A percentile compares a stretch with the other conserved stretches of the same genome.
Conservation (phyloP, 345 rosid species). For the Sonneratia alba region DNA sequence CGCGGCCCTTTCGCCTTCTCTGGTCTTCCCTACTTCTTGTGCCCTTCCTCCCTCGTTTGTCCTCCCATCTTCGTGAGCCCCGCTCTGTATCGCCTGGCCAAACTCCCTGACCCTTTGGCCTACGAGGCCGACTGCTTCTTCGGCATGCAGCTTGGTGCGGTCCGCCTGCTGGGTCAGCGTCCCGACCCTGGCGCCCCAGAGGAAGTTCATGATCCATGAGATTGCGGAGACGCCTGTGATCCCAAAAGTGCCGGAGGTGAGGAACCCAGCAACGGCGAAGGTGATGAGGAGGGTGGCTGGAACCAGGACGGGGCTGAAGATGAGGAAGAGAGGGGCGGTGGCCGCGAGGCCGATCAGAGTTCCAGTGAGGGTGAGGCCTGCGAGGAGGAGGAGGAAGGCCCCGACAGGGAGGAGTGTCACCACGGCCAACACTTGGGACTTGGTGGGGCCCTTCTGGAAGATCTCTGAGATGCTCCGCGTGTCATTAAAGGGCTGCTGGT, state of each 20-base stretch:
- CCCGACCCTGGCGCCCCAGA: too few relatives aligned
- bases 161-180: too few relatives aligned
- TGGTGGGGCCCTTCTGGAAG: constrained; percentile 19
- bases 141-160: too few relatives aligned
- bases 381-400: constrained; percentile 20
- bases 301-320: constrained; percentile 38
- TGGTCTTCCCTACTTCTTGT: too few relatives aligned
- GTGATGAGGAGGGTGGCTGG: constrained; percentile 26
- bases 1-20: too few relatives aligned
- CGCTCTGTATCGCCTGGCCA: too few relatives aligned
- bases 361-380: constrained; percentile 24
- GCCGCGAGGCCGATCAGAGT: constrained; percentile 26
- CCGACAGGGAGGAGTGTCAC: constrained; percentile 26
- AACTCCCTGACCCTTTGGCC: too few relatives aligned
- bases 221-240: neutral
- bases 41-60: too few relatives aligned
- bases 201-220: too few relatives aligned
- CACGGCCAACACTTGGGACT: constrained; percentile 16
- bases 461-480: neutral
- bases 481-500: constrained; percentile 2
- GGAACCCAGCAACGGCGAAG: constrained; percentile 26
- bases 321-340: constrained; percentile 30
- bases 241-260: constrained; percentile 35
- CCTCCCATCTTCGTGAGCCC: too few relatives aligned
- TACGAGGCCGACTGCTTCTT: too few relatives aligned